phyloP scores from a whole-genome alignment of 1,284 basidiomycete genomes.

The Tilletia walkeri region DNA sequence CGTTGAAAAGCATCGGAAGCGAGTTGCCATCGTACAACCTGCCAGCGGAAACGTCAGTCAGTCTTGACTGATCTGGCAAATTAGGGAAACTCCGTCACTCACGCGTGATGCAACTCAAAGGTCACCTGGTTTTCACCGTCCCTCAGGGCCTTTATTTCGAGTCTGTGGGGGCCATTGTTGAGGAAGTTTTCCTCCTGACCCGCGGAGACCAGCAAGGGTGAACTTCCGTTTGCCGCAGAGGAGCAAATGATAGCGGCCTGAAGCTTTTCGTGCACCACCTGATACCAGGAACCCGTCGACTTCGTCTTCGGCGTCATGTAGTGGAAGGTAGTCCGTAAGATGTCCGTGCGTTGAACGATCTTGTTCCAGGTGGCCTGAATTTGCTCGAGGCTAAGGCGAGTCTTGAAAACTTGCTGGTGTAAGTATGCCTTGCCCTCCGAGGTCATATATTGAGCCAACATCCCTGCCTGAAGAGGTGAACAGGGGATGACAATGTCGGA shows the following conservation, averaged over 20 bases:
- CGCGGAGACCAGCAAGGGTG: background rate
- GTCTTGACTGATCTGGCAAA: too few relatives aligned
- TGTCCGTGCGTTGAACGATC: slow-evolving; percentile 34
- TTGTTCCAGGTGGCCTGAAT: slow-evolving; percentile 30
- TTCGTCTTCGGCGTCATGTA: slow-evolving; percentile 20
- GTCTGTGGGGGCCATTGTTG: background rate
- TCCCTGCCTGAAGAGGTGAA: slow-evolving; percentile 51
- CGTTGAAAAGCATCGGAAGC: slow-evolving; percentile 36
- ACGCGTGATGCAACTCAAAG: slow-evolving; percentile 17
- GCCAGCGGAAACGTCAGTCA: background rate
- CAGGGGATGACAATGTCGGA: slow-evolving; percentile 35
- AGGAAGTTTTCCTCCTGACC: slow-evolving; percentile 6
- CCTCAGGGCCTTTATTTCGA: too few relatives aligned
- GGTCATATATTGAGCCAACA: slow-evolving; percentile 46
- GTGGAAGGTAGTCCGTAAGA: slow-evolving; percentile 47
- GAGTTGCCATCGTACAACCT: slow-evolving; percentile 40
- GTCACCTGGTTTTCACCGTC: background rate
- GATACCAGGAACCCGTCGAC: slow-evolving; percentile 2
- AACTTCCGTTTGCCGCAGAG: too few relatives aligned
- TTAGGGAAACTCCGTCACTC: background rate
- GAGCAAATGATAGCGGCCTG: slow-evolving; percentile 20
- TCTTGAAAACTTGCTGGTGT: slow-evolving; percentile 36
- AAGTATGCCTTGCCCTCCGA: slow-evolving; percentile 38
- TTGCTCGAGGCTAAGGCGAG: background rate
- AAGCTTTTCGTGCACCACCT: slow-evolving; percentile 39